A percentile compares a stretch with the other conserved stretches of the same genome.
phyloP scores from a whole-genome alignment of 2,329 filamentous ascomycete genomes.

The Venturia carpophila region DNA sequence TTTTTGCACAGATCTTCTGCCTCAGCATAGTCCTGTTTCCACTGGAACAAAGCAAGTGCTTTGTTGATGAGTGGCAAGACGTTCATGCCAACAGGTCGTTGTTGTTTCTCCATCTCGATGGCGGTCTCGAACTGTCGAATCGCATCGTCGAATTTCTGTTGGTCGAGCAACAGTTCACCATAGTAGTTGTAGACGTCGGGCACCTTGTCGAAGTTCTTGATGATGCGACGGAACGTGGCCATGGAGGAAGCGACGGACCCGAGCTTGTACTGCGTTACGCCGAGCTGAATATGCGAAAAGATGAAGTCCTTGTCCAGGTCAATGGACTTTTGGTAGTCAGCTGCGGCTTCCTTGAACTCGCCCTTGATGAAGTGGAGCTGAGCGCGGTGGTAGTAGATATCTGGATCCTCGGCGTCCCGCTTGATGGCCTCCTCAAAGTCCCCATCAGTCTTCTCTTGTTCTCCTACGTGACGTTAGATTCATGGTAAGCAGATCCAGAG shows the following conservation, averaged over 20 bases:
- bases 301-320: constrained; percentile 94
- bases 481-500: background rate
- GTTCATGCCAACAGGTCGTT: constrained; percentile 92
- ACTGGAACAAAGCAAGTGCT: constrained; percentile 92
- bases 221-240: constrained; percentile 93
- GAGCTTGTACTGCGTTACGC: constrained; percentile 99
- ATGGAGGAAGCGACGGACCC: constrained; percentile 95
- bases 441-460: constrained; percentile 74
- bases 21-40: constrained; percentile 92
- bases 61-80: constrained; percentile 98
- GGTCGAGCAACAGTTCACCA: constrained; percentile 90
- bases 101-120: constrained; percentile 97
- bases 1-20: constrained; percentile 96
- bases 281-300: constrained; percentile 98
- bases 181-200: constrained; percentile 99
- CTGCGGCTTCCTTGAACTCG: constrained; percentile 86
- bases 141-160: constrained; percentile 89
- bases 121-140: constrained; percentile 97
- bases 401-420: constrained; percentile 81
- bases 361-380: constrained; percentile 97
- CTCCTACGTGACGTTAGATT: constrained; percentile 46
- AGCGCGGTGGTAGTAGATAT: constrained; percentile 98
- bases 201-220: constrained; percentile 96
- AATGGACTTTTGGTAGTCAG: constrained; percentile 99
- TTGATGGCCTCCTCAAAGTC: constrained; percentile 82